Conservation (phyloP, 2,329 filamentous ascomycete genomes). For the Thielaviopsis euricoi region DNA sequence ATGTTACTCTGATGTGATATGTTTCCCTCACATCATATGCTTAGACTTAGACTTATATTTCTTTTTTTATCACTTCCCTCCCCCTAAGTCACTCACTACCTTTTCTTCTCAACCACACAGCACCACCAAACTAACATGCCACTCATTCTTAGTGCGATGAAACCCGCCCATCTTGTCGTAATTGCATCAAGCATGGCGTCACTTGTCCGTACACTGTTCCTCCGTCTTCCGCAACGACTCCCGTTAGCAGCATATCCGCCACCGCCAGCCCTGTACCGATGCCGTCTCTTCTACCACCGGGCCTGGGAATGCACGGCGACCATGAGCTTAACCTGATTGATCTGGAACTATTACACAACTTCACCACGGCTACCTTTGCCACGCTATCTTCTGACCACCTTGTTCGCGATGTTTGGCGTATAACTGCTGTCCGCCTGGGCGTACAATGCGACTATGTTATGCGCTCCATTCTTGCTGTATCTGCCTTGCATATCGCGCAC, state of each 20-base stretch:
- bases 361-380: slow-evolving; percentile 29
- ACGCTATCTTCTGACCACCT: slow-evolving; percentile 24
- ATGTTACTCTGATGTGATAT: no score
- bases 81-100: no score
- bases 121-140: neutral
- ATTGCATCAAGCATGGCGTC: slow-evolving; percentile 18
- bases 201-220: slow-evolving; percentile 12
- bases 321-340: slow-evolving; percentile 24
- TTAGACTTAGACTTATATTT: no score
- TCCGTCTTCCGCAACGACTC: slow-evolving; percentile 10
- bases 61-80: no score
- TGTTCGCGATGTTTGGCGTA: slow-evolving; percentile 29
- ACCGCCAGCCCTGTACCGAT: neutral
- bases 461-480: slow-evolving; percentile 30
- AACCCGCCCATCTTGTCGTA: slow-evolving; percentile 16
- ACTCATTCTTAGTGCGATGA: slow-evolving; percentile 16
- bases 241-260: neutral
- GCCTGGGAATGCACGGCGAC: slow-evolving; percentile 4
- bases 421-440: slow-evolving; percentile 29
- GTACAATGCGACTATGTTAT: slow-evolving; percentile 31
- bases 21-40: no score
- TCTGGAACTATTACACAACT: slow-evolving; percentile 37
- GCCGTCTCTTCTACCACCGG: neutral
- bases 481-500: slow-evolving; percentile 30
- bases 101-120: neutral